Conservation (phyloP, 2,329 filamentous ascomycete species). For the Akanthomyces dipterigenus region DNA sequence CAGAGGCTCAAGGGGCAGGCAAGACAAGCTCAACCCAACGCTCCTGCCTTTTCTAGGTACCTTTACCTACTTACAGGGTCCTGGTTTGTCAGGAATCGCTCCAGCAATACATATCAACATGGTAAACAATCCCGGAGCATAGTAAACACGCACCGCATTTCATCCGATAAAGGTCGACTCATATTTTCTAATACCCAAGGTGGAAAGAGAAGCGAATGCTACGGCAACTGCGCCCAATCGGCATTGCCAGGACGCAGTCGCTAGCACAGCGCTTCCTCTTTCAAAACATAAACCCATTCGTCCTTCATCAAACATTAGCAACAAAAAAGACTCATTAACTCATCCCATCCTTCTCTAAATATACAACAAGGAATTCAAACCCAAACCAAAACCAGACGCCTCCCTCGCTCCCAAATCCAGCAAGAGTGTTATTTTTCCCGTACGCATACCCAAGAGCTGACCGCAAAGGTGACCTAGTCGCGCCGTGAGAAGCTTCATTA, state of each 20-base stretch:
- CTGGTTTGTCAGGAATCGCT: neutral
- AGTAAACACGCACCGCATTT: neutral
- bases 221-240: neutral
- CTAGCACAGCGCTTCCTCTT: neutral
- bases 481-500: constrained; percentile 2
- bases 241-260: neutral
- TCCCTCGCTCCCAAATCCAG: neutral
- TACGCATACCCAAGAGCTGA: neutral
- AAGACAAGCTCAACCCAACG: neutral
- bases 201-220: neutral
- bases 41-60: neutral
- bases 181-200: constrained; percentile 17
- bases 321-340: constrained; percentile 11
- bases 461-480: neutral
- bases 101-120: neutral
- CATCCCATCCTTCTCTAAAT: constrained; percentile 14
- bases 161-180: constrained; percentile 17
- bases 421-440: constrained; percentile 3
- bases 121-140: neutral
- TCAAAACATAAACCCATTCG: constrained; percentile 16
- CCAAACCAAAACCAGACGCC: neutral
- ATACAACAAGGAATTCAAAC: constrained; percentile 15
- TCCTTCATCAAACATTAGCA: constrained; percentile 16
- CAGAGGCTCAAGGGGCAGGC: neutral
- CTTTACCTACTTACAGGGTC: too few relatives aligned